Base-by-base conservation (phyloP, 768 basidiomycete species). In the Lentinula sp. region DNA sequence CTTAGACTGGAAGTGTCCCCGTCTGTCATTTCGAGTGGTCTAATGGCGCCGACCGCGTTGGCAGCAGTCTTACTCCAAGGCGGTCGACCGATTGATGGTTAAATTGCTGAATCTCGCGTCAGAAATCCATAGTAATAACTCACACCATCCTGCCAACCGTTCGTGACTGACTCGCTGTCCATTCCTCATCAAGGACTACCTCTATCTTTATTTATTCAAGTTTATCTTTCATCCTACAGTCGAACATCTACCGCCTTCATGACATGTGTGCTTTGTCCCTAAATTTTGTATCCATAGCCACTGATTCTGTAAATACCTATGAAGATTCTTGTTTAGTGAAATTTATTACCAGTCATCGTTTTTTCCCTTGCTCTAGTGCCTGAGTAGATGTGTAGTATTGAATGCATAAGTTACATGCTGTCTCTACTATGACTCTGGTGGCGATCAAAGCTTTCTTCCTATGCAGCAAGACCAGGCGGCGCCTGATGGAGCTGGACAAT, bases 1-100 rank as follows among this genome's bases (percentile, higher is more conserved):
- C 72, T 88, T 60, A 68, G 71, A 2, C 76, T 89, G 16, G 84
- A 88, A 59, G 68, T 89, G 60, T 82, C 83, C 2, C 70, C 79
- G 1, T 78, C 83, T 48, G 84, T 83, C 13, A 71, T 87, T 35
- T 79, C 83, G 60, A 72, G 79, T 7, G 80, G 79, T 15, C 76
- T 89, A 16, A 73, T 86, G 4, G 82, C 87, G 23, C 68, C 76
- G 7, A 70, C 75, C 60, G 67, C 87, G 31, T 74, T 83, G 9
- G 84, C 83, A 0, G 77, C 83, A 0, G 65, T 83, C 5, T 73
- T 88, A 23, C 73, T 88, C 48, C 83, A 82, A 61, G 84, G 77
- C 54, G 87, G 87, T n/a, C 80, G 79, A 59, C 82, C 75, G 70
- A 82, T 89, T 23, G 87, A 87, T 64, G 28, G 28, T 28, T 43